Percentiles rank a stretch among this genome's conserved stretches.
phyloP scores from a whole-genome alignment of 2,329 filamentous ascomycete species.

The Neofusicoccum cordaticola region DNA sequence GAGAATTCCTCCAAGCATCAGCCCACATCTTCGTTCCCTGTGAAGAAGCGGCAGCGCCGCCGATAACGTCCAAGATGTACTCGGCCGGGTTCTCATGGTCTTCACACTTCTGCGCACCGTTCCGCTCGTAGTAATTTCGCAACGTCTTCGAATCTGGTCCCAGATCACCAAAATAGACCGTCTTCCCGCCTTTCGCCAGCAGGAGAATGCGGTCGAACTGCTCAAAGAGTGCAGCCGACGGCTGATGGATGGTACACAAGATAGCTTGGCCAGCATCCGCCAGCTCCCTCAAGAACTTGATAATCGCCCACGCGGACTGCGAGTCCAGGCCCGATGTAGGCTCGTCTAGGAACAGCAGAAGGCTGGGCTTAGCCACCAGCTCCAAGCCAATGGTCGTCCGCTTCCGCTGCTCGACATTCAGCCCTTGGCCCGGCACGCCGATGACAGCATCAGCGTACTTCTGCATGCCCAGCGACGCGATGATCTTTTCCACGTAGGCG shows the following conservation, averaged over 20 bases:
- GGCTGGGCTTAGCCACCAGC: slow-evolving; percentile 64
- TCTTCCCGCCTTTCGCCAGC: slow-evolving; percentile 38
- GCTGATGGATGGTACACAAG: slow-evolving; percentile 50
- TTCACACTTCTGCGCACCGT: slow-evolving; percentile 60
- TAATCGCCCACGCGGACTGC: slow-evolving; percentile 60
- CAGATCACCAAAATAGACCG: slow-evolving; percentile 46
- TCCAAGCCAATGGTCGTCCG: slow-evolving; percentile 71
- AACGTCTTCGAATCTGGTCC: slow-evolving; percentile 40
- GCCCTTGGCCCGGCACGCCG: slow-evolving; percentile 59
- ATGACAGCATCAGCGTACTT: slow-evolving; percentile 66
- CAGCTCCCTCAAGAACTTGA: slow-evolving; percentile 63
- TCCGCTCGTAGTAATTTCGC: slow-evolving; percentile 56
- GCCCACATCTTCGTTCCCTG: slow-evolving; percentile 44
- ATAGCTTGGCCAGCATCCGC: slow-evolving; percentile 53
- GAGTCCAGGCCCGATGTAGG: slow-evolving; percentile 36
- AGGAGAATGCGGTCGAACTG: slow-evolving; percentile 46
- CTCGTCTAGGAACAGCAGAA: slow-evolving; percentile 62
- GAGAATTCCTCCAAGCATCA: slow-evolving; percentile 36
- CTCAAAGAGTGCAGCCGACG: slow-evolving; percentile 44
- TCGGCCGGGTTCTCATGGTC: slow-evolving; percentile 70
- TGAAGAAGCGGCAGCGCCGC: slow-evolving; percentile 32
- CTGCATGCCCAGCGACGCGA: slow-evolving; percentile 64
- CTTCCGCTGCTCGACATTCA: slow-evolving; percentile 69
- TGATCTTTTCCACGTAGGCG: slow-evolving; percentile 62
- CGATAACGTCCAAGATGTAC: slow-evolving; percentile 51